Evolutionary conservation across 805 yeast species (phyloP), one percentile per base, ranked within the genome.

Genomic region (Yarrowia sp.): DNA sequence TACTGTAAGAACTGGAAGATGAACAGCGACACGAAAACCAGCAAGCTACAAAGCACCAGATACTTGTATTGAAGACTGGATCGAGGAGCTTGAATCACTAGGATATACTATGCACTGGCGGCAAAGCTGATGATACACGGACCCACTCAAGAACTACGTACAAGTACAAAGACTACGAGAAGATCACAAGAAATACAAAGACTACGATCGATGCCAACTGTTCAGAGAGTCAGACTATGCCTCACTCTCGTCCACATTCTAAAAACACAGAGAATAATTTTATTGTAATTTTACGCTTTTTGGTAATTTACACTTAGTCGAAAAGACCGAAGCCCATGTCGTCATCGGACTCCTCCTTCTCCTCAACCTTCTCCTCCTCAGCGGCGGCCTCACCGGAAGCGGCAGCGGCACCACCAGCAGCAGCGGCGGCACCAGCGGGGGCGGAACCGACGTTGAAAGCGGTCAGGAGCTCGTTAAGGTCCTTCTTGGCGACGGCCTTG

Each of bases 321-420:
- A 90, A 90, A 78, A 90, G 85, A 80, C 92, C 93, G 89, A 87
- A 85, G 76, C 96, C 96, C 96, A 90, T 89, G 80, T 88, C 96
- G 76, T 85, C 91, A 75, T 84, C 87, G 66, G 83, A 81, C 74
- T 81, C 85, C 68, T 74, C 79, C 76, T 79, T 81, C 72, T 74
- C 83, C 74, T 78, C 81, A 69, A 74, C 86, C 74, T 80, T 81
- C 71, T 74, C 79, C 71, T 78, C 83, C 69, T 76, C 84, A 65
- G 77, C 83, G 66, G 79, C 86, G 70, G 82, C 81, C 68, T 79
- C 92, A 64, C 79, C 89, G 64, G 80, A 88, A 65, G 77, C 88
- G 71, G 78, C 88, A 72, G 78, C 85, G 70, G 80, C 85, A 73
- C 80, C 84, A 68, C 81, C 84, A 69, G 82, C 82, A 67, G 80